phyloP scores from a whole-genome alignment of 176 grass and related monocot species.

The Hordeum vulgare region DNA sequence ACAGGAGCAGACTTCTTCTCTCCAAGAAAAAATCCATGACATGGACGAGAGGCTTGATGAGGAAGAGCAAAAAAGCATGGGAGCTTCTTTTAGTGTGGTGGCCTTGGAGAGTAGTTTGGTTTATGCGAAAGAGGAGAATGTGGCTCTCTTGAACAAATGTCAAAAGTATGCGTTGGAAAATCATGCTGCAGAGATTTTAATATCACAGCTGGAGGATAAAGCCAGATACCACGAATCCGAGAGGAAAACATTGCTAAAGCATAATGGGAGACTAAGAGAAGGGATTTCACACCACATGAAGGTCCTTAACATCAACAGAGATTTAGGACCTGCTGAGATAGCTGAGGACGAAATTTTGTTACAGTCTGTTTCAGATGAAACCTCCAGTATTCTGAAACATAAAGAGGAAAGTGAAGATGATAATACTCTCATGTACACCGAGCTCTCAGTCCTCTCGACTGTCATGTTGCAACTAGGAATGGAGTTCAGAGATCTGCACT shows the following conservation, averaged over 20 bases:
- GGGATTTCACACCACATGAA: slow-evolving; percentile 56
- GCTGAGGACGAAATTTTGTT: slow-evolving; percentile 55
- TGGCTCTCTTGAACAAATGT: slow-evolving; percentile 36
- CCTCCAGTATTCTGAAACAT: slow-evolving; percentile 44
- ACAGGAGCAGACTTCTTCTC: slow-evolving; percentile 52
- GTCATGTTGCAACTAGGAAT: slow-evolving; percentile 60
- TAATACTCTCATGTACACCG: slow-evolving; percentile 45
- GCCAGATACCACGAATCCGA: slow-evolving; percentile 33
- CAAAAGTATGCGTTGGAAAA: slow-evolving; percentile 39
- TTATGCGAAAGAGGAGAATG: slow-evolving; percentile 53
- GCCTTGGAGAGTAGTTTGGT: slow-evolving; percentile 61
- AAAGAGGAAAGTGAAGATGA: slow-evolving; percentile 56
- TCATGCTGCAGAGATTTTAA: slow-evolving; percentile 37
- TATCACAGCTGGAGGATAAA: slow-evolving; percentile 61
- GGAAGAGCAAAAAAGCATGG: slow-evolving; percentile 44
- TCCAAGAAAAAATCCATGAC: slow-evolving; percentile 38
- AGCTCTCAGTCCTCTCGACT: slow-evolving; percentile 59
- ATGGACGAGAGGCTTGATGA: slow-evolving; percentile 51
- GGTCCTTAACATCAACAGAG: slow-evolving; percentile 45
- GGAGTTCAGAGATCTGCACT: slow-evolving; percentile 53
- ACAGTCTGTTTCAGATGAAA: slow-evolving; percentile 43
- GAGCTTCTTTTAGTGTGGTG: slow-evolving; percentile 45
- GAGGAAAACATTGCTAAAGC: slow-evolving; percentile 36
- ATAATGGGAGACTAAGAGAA: slow-evolving; percentile 58
- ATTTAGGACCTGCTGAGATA: slow-evolving; percentile 43